These are phyloP conservation scores for Candida piceae DNA, from an alignment of 805 yeast genomes.

Conservation along the genomic window DNA sequence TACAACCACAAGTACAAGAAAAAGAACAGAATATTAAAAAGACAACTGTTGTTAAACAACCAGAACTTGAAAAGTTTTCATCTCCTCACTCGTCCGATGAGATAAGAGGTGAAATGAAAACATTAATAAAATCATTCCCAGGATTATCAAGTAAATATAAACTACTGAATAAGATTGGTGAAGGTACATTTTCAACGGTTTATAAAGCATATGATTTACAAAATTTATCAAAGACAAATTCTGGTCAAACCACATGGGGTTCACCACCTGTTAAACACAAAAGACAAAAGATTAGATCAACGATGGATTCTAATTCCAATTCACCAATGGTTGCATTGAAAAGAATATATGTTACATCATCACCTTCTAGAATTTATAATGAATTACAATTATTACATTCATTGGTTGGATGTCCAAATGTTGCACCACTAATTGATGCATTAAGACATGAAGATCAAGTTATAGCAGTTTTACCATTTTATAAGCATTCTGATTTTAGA, in stretches of 20 bases:
- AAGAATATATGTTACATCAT: conserved; percentile 90
- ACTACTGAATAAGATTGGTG: conserved; percentile 55
- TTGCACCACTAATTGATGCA: conserved; percentile 89
- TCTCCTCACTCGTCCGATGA: conserved; percentile 9
- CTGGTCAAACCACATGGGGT: conserved; percentile 24
- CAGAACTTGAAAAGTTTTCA: not conserved
- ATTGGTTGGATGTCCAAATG: conserved; percentile 61
- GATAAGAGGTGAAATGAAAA: conserved; percentile 31
- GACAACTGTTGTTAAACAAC: not conserved
- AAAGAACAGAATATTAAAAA: not conserved
- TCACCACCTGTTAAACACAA: conserved; percentile 25
- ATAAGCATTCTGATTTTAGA: conserved; percentile 85
- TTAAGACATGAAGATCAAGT: conserved; percentile 87
- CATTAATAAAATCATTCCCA: conserved; percentile 26
- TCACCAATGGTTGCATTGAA: conserved; percentile 71
- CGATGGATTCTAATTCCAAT: conserved; percentile 24
- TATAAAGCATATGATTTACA: conserved; percentile 48
- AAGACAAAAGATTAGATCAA: conserved; percentile 8
- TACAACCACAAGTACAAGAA: not conserved
- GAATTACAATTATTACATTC: conserved; percentile 76
- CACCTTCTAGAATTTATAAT: conserved; percentile 85
- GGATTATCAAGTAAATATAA: conserved; percentile 30
- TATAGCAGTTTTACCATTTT: conserved; percentile 86
- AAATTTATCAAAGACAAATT: conserved; percentile 14
- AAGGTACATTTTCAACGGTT: conserved; percentile 79